phyloP scores from a whole-genome alignment of 2,329 filamentous ascomycete species.

The Alternaria ventricosa region DNA sequence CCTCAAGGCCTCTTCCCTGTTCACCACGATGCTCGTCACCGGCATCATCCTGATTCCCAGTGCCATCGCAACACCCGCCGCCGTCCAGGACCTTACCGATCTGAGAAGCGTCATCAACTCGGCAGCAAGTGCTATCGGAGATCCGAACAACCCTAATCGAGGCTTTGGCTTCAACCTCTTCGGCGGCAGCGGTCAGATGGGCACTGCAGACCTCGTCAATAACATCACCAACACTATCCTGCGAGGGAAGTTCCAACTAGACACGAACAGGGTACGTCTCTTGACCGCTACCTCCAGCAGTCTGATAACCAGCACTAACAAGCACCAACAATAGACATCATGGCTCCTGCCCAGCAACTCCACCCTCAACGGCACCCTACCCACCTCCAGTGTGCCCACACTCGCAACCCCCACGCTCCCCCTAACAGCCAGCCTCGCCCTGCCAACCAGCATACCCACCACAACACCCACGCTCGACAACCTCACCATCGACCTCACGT shows the following conservation, averaged over 20 bases:
- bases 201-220: conserved; percentile 41
- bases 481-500: conserved; percentile 24
- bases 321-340: conserved; percentile 12
- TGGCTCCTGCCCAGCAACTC: conserved; percentile 22
- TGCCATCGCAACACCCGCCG: conserved; percentile 32
- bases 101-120: conserved; percentile 36
- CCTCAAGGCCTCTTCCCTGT: neutral
- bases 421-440: conserved; percentile 19
- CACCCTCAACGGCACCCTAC: conserved; percentile 10
- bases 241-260: conserved; percentile 38
- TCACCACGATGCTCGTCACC: conserved; percentile 35
- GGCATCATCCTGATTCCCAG: conserved; percentile 34
- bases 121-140: conserved; percentile 37
- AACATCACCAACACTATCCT: conserved; percentile 44
- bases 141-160: conserved; percentile 33
- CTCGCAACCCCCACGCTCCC: conserved; percentile 22
- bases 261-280: conserved; percentile 36
- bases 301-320: neutral
- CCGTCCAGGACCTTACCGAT: conserved; percentile 39
- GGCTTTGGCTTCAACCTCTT: conserved; percentile 34
- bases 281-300: neutral
- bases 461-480: conserved; percentile 20
- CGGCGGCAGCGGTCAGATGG: conserved; percentile 22
- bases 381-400: neutral
- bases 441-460: conserved; percentile 18